phyloP scores from a whole-genome alignment of 108 stramenopile genomes.

The Aurantiochytrium sp. region DNA sequence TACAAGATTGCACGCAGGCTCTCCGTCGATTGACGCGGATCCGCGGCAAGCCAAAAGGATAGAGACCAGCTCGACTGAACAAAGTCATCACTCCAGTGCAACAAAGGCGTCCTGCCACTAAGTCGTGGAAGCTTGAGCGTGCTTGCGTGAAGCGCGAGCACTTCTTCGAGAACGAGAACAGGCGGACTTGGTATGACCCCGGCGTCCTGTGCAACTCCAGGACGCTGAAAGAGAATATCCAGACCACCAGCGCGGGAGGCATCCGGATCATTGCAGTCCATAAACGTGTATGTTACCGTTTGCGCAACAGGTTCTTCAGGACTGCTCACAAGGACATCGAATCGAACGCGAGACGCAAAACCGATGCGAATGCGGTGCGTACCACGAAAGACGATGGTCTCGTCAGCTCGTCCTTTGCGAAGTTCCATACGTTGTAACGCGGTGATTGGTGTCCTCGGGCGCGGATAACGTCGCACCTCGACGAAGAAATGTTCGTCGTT shows the following conservation, averaged over 20 bases:
- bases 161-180: background rate
- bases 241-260: background rate
- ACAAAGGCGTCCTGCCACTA: background rate
- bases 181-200: background rate
- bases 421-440: background rate
- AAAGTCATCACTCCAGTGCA: background rate
- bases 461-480: background rate
- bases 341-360: background rate
- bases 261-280: background rate
- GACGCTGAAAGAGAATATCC: background rate
- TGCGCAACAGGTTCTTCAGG: background rate
- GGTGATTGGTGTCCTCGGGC: background rate
- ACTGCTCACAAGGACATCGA: background rate
- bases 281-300: background rate
- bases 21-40: background rate
- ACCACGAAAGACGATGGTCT: background rate
- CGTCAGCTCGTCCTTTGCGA: background rate
- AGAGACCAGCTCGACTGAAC: background rate
- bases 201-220: too few species aligned
- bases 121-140: background rate
- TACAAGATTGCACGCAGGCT: background rate
- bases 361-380: background rate
- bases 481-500: background rate
- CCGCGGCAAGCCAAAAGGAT: background rate
- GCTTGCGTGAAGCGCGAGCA: background rate